A percentile compares a stretch with the other conserved stretches of the same genome.
Conservation (phyloP, 2,329 filamentous ascomycete genomes). For the Hortaea werneckii region DNA sequence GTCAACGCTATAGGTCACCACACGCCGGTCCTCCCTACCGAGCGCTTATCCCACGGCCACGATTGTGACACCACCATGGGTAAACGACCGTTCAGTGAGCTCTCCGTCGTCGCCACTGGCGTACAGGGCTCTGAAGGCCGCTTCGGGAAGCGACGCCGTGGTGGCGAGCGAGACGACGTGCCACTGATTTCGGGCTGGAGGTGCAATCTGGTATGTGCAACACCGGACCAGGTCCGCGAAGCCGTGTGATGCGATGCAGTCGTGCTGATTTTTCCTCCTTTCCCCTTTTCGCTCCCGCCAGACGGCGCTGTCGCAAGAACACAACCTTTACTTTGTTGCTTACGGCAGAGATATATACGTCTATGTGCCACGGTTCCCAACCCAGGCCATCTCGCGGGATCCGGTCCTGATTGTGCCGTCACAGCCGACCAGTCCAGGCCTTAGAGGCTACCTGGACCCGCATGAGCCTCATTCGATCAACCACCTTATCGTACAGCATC, state of each 20-base stretch:
- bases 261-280: not conserved
- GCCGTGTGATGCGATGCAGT: constrained; percentile 4
- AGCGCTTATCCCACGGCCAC: too few relatives aligned
- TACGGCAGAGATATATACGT: constrained; percentile 30
- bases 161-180: constrained; percentile 12
- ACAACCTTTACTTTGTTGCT: constrained; percentile 42
- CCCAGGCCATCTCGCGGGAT: constrained; percentile 27
- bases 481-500: constrained; percentile 32
- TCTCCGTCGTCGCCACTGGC: constrained; percentile 16
- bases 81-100: constrained; percentile 11
- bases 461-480: constrained; percentile 35
- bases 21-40: too few relatives aligned
- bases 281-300: constrained; percentile 7
- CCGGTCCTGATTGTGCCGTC: constrained; percentile 31
- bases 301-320: constrained; percentile 35
- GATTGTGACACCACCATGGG: constrained; percentile 11
- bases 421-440: constrained; percentile 23
- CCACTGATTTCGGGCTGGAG: constrained; percentile 28
- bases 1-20: not conserved
- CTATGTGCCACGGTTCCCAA: constrained; percentile 34
- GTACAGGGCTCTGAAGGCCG: constrained; percentile 15
- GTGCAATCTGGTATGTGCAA: constrained; percentile 29
- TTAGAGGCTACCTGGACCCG: constrained; percentile 27
- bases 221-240: not conserved
- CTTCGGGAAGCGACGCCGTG: constrained; percentile 16